phyloP scores from a whole-genome alignment of 2,329 filamentous ascomycete genomes.

The Simplicillium aogashimaense region DNA sequence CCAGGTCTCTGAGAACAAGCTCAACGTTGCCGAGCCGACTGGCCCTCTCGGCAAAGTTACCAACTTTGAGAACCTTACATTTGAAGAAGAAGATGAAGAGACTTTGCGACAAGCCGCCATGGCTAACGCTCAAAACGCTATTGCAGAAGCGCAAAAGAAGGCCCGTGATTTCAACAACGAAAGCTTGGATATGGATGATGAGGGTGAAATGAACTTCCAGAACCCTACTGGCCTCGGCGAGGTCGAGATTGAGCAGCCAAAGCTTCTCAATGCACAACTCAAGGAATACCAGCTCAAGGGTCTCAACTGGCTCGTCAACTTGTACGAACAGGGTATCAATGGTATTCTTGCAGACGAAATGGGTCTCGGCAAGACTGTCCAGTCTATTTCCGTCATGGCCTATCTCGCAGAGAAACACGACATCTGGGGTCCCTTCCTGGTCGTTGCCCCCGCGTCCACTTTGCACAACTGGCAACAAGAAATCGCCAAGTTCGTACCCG shows the following conservation, averaged over 20 bases:
- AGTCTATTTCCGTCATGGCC: constrained; percentile 98
- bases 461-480: constrained; percentile 99
- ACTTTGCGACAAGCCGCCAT: constrained; percentile 73
- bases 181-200: constrained; percentile 64
- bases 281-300: constrained; percentile 99
- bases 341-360: constrained; percentile 98
- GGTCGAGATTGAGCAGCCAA: constrained; percentile 88
- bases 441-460: constrained; percentile 92
- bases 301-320: constrained; percentile 96
- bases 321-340: constrained; percentile 99
- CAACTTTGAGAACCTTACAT: constrained; percentile 88
- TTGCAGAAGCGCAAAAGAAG: constrained; percentile 87
- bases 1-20: constrained; percentile 26
- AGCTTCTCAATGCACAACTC: constrained; percentile 83
- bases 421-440: constrained; percentile 95
- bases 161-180: constrained; percentile 85
- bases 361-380: constrained; percentile 98
- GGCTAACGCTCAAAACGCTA: constrained; percentile 92
- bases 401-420: constrained; percentile 96
- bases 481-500: constrained; percentile 87
- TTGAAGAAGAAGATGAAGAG: constrained; percentile 88
- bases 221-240: constrained; percentile 93
- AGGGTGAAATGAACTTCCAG: constrained; percentile 99
- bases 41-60: constrained; percentile 66
- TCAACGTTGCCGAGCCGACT: constrained; percentile 41